phyloP scores from a whole-genome alignment of 2,329 filamentous ascomycete genomes.

The Lizonia empirigonia region DNA sequence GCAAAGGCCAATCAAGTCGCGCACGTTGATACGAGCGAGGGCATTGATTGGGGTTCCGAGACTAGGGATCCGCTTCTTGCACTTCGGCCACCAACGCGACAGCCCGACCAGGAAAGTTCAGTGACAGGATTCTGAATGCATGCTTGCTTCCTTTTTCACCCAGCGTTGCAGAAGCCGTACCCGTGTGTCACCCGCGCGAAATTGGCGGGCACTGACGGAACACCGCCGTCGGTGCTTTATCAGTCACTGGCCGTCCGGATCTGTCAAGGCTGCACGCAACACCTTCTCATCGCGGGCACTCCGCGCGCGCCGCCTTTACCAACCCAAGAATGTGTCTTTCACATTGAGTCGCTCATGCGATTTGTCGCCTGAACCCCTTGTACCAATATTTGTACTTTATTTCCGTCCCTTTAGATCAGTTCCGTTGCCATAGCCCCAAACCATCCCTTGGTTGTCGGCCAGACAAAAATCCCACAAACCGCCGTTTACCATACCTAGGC shows the following conservation, averaged over 20 bases:
- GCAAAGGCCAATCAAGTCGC: constrained; percentile 15
- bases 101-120: constrained; percentile 16
- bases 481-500: not conserved
- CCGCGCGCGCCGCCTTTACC: constrained; percentile 20
- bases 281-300: constrained; percentile 22
- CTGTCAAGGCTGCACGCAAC: constrained; percentile 20
- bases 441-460: constrained; percentile 11
- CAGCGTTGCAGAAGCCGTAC: constrained; percentile 12
- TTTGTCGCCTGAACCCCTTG: constrained; percentile 4
- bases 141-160: constrained; percentile 11
- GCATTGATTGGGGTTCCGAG: constrained; percentile 12
- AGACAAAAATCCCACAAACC: constrained; percentile 2
- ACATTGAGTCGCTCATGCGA: constrained; percentile 20
- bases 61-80: constrained; percentile 9
- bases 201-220: constrained; percentile 15
- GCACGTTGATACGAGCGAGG: constrained; percentile 15
- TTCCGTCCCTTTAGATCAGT: constrained; percentile 4
- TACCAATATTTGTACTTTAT: constrained; percentile 15
- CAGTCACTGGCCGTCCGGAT: constrained; percentile 23
- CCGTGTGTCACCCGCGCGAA: constrained; percentile 24
- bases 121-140: constrained; percentile 18
- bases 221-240: constrained; percentile 21
- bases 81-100: constrained; percentile 7
- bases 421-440: constrained; percentile 7
- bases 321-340: constrained; percentile 20